Conservation (phyloP, 768 basidiomycete species). For the Phylloporus sp. region DNA sequence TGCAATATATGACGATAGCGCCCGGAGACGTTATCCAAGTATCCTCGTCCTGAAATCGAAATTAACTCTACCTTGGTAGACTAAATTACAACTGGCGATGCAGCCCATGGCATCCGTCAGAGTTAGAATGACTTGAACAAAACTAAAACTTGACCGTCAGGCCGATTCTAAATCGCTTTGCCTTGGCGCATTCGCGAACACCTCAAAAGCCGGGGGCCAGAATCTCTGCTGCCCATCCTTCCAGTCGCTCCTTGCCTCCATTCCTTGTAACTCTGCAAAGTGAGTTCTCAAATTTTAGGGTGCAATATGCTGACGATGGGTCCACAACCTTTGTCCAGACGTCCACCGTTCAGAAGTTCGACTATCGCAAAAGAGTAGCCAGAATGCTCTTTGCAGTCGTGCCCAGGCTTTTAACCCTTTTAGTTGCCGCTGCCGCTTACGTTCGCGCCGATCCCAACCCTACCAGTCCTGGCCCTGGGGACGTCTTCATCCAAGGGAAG, state of each 20-base stretch:
- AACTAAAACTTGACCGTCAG: conserved; percentile 1
- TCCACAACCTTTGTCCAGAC: background rate
- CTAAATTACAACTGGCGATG: background rate
- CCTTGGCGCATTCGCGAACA: background rate
- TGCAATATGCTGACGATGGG: background rate
- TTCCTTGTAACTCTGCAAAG: conserved; percentile 4
- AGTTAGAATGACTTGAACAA: background rate
- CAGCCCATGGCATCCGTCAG: background rate
- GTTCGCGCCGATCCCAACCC: conserved; percentile 61
- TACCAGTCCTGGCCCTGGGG: conserved; percentile 54
- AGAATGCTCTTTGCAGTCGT: conserved; percentile 17
- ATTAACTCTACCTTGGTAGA: background rate
- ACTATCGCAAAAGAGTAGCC: conserved; percentile 1
- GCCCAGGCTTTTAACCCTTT: conserved; percentile 8
- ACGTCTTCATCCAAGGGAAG: conserved; percentile 52
- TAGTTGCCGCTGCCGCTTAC: conserved; percentile 28
- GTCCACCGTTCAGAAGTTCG: background rate
- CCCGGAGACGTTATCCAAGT: background rate
- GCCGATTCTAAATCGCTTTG: background rate
- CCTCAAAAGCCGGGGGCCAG: background rate
- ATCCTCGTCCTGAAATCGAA: background rate
- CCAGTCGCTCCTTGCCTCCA: conserved; percentile 10
- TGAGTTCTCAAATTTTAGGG: background rate
- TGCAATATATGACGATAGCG: background rate
- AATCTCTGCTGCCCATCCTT: background rate